These are phyloP conservation scores for Colletotrichum musicola DNA, from an alignment of 2,329 filamentous ascomycete species.

Conservation along the genomic window DNA sequence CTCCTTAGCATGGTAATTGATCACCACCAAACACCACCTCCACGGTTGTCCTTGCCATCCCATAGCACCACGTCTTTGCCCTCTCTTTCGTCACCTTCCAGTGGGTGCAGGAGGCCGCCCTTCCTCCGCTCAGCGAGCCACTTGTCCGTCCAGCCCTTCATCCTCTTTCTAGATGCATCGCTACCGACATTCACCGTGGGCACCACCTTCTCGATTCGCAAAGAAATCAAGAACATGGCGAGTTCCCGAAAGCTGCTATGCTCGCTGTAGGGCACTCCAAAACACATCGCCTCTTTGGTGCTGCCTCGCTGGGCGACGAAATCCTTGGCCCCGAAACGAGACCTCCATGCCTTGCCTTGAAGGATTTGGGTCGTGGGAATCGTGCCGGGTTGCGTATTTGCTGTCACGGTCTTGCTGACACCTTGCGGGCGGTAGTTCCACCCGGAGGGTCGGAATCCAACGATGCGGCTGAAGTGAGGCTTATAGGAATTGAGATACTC, in stretches of 20 bases:
- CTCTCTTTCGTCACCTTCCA: constrained; percentile 55
- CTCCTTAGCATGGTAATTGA: not conserved
- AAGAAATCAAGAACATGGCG: constrained; percentile 89
- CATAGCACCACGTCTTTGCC: constrained; percentile 48
- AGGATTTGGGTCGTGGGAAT: constrained; percentile 65
- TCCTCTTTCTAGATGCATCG: constrained; percentile 67
- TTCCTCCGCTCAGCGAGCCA: constrained; percentile 71
- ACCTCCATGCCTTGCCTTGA: constrained; percentile 78
- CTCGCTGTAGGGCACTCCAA: constrained; percentile 95
- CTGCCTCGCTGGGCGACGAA: constrained; percentile 86
- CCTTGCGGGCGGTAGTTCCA: constrained; percentile 90
- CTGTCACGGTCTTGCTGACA: constrained; percentile 62
- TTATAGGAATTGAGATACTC: constrained; percentile 88
- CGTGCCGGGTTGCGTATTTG: constrained; percentile 62
- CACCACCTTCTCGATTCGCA: constrained; percentile 90
- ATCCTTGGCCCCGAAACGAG: constrained; percentile 77
- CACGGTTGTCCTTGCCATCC: constrained; percentile 54
- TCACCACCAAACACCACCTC: constrained; percentile 57
- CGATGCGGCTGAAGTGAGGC: constrained; percentile 85
- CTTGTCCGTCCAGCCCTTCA: constrained; percentile 75
- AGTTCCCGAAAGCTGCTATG: constrained; percentile 95
- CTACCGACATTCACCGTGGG: constrained; percentile 89
- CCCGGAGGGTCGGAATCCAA: constrained; percentile 92
- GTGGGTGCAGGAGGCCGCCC: constrained; percentile 63
- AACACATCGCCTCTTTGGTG: constrained; percentile 85